Base-by-base conservation (phyloP, 176 grass and related monocot species). In the Areca catechu region DNA sequence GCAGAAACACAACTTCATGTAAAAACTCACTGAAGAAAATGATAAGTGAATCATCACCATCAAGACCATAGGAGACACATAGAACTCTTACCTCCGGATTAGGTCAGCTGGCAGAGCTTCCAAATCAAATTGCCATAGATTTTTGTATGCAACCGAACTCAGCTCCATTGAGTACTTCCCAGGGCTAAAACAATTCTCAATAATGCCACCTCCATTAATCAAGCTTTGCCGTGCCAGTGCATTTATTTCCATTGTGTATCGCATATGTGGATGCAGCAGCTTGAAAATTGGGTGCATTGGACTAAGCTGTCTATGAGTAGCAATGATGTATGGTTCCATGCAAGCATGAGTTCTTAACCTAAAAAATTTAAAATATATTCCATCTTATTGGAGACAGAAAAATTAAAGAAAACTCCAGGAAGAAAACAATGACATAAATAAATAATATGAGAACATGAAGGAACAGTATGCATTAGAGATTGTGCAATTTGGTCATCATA, bases 171-270 rank as follows among this genome's bases (percentile, higher is more conserved):
- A 55, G 55, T 85, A 73, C 71, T 70, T 82, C 12, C 51, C 55
- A 7, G 80, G 84, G 19, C 53, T 30, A 66, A 88, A 95, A 15
- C 27, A 51, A 2, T 3, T 52, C 68, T 88, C 89, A 17, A 95
- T 88, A 71, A 85, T 16, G 5, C 89, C 89, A 0, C 18, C 23
- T 0, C 62, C 80, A 50, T 4, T 77, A 52, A 95, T 62, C n/a
- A 95, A 71, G 4, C 0, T 1, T 15, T 16, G 37, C 3, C 84
- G 68, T 24, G 81, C 89, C 19, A 65, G 60, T 0, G 77, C 77
- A 67, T 95, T 88, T 70, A 95, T 88, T 28, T 85, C 84, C 89
- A 95, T 81, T 2, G 84, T 95, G 74, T 77, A 95, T 0, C 84
- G 78, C 72, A 88, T 81, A 67, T 95, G 89, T 0, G 84, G 89